A percentile compares a stretch with the other conserved stretches of the same genome.
These are phyloP conservation scores for Tuber melanosporum DNA, from an alignment of 495 filamentous ascomycete genomes.

Conservation along the genomic window DNA sequence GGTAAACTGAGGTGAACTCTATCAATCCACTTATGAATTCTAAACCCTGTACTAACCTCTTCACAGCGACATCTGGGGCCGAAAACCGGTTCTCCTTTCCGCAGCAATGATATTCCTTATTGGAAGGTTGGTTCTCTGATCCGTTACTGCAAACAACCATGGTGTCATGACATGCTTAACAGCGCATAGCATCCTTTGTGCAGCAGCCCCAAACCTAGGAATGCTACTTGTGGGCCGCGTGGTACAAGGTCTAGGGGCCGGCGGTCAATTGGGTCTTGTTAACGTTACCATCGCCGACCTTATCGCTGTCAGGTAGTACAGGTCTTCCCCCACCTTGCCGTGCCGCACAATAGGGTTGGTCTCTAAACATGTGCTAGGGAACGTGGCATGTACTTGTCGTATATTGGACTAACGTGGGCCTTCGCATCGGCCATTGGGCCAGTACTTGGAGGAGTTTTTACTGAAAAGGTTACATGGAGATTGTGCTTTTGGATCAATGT, in stretches of 20 bases:
- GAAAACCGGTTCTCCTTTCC: constrained; percentile 69
- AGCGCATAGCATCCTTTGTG: constrained; percentile 57
- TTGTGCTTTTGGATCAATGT: constrained; percentile 64
- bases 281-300: constrained; percentile 75
- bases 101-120: constrained; percentile 67
- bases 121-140: constrained; percentile 29
- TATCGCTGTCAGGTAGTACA: constrained; percentile 44
- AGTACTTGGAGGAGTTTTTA: constrained; percentile 70
- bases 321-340: neutral
- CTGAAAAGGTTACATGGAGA: constrained; percentile 53
- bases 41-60: neutral
- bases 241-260: constrained; percentile 77
- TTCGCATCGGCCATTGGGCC: constrained; percentile 67
- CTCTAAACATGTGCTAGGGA: constrained; percentile 45
- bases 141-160: constrained; percentile 2
- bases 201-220: constrained; percentile 57
- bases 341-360: constrained; percentile 2
- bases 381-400: constrained; percentile 57
- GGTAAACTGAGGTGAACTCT: constrained; percentile 43
- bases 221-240: constrained; percentile 72
- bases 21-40: neutral
- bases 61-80: constrained; percentile 67
- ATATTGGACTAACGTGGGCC: constrained; percentile 67
- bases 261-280: constrained; percentile 70
- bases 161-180: neutral